Percentiles rank a stretch among this genome's conserved stretches.
These are phyloP conservation scores for Circinella umbellata DNA, from an alignment of 371 early-diverging fungal species.

Conservation along the genomic window DNA sequence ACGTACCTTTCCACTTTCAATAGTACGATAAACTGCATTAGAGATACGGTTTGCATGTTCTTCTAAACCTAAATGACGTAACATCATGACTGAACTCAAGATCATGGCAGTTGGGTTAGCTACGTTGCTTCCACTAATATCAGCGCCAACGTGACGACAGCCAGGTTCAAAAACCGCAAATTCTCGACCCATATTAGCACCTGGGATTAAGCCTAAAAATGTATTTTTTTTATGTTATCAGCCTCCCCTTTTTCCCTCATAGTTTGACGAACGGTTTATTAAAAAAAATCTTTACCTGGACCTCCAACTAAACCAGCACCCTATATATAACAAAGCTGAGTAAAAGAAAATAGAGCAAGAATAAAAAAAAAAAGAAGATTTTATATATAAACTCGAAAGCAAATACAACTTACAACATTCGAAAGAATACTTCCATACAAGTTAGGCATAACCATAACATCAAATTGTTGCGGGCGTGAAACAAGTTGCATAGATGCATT, in stretches of 20 bases:
- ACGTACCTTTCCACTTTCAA: conserved; percentile 40
- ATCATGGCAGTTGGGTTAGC: conserved; percentile 96
- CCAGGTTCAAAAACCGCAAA: conserved; percentile 97
- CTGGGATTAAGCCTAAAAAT: conserved; percentile 73
- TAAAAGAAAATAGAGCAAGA: no score
- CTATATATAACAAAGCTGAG: no score
- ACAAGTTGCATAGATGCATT: conserved; percentile 99
- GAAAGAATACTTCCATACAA: conserved; percentile 97
- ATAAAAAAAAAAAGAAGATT: no score
- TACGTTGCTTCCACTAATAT: conserved; percentile 89
- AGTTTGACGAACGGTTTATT: no score
- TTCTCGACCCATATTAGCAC: conserved; percentile 95
- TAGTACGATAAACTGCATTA: conserved; percentile 62
- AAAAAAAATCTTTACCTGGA: conserved; percentile 62
- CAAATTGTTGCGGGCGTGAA: conserved; percentile 95
- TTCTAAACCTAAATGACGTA: conserved; percentile 88
- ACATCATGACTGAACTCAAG: conserved; percentile 89
- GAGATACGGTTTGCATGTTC: conserved; percentile 86
- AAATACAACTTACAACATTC: conserved; percentile 69
- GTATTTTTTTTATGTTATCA: no score
- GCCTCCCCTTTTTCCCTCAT: no score
- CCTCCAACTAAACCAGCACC: conserved; percentile 95
- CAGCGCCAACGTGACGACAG: conserved; percentile 95
- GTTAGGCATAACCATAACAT: conserved; percentile 98
- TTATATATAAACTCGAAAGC: no score